These are phyloP conservation scores for Aeschynomene evenia DNA, from an alignment of 306 rosid genomes.

Conservation along the genomic window DNA sequence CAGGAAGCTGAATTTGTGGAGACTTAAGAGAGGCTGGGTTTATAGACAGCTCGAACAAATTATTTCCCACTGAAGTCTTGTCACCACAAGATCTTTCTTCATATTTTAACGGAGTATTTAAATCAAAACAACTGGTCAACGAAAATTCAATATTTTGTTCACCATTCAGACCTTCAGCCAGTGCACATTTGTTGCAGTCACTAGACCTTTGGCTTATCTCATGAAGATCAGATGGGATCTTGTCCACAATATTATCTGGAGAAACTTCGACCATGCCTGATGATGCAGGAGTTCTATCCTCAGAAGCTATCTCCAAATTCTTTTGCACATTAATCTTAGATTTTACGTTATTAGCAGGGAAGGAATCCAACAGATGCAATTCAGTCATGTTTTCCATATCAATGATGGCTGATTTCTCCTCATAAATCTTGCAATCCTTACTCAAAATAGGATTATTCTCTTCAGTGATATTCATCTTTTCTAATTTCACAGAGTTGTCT, in stretches of 20 bases:
- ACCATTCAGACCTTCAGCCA: constrained; percentile 37
- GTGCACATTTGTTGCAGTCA: constrained; percentile 32
- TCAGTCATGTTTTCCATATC: constrained; percentile 35
- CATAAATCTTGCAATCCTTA: constrained; percentile 41
- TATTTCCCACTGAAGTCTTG: constrained; percentile 33
- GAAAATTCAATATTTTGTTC: constrained; percentile 38
- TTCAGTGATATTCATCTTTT: constrained; percentile 34
- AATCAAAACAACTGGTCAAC: constrained; percentile 32
- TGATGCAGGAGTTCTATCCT: constrained; percentile 33
- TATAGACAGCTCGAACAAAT: constrained; percentile 37
- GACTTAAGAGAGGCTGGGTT: constrained; percentile 36
- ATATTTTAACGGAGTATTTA: constrained; percentile 36
- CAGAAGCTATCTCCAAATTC: constrained; percentile 35
- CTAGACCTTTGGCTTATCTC: constrained; percentile 29
- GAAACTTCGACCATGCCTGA: constrained; percentile 33
- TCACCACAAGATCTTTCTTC: constrained; percentile 30
- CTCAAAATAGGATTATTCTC: constrained; percentile 30
- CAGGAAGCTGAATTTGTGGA: constrained; percentile 35
- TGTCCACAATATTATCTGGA: constrained; percentile 25
- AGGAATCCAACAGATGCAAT: constrained; percentile 34
- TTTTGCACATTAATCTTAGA: constrained; percentile 25
- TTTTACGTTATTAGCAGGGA: constrained; percentile 29
- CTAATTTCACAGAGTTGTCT: constrained; percentile 32
- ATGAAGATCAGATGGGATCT: constrained; percentile 33
- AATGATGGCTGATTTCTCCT: constrained; percentile 37